Base-by-base conservation (phyloP, 108 stramenopile genomes). In the Asterionellopsis glacialis region DNA sequence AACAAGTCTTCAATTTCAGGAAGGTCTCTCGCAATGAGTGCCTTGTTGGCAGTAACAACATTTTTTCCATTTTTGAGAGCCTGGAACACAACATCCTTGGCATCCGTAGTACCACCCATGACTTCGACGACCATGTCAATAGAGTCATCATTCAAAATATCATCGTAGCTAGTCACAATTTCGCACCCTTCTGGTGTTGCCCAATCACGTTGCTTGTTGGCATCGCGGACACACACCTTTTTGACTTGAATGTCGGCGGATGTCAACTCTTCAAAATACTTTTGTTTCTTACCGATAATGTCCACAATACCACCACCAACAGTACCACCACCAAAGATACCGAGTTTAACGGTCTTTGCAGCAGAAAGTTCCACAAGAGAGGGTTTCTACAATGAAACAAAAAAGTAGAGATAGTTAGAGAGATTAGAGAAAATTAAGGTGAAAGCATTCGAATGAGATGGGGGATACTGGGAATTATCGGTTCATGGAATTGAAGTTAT, bases 21-120 rank as follows among this genome's bases (percentile, higher is more conserved):
- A 49, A 98, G 68, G 66, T 86, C 70, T 38, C 73, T 80, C 51
- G 97, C 97, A 72, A 98, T 92, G 60, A 98, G 67, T 45, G 97
- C 97, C 83, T 98, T 98, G 80, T 98, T 98, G 61, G 97, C 97
- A 51, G 97, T 96, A 16, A 98, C 87, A 39, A 98, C 97, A 54
- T 94, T 67, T 68, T 96, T 95, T 44, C 92, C 89, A 33, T 51
- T 76, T 16, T 59, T 19, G 38, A 98, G 61, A 9, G 95, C 88
- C 12, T 40, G 57, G 61, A 73, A 76, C 11, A 98, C 89, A 16
- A 96, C 80, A 59, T 93, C 87, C 69, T 95, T 95, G 68, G 95
- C 97, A 15, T 78, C 68, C 52, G 88, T 87, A 18, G 89, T 85
- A 22, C 95, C 97, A 39, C 95, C 95, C 97, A 96, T 95, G 15